phyloP scores from a whole-genome alignment of 2,329 filamentous ascomycete species.

The Botrytis fragariae region DNA sequence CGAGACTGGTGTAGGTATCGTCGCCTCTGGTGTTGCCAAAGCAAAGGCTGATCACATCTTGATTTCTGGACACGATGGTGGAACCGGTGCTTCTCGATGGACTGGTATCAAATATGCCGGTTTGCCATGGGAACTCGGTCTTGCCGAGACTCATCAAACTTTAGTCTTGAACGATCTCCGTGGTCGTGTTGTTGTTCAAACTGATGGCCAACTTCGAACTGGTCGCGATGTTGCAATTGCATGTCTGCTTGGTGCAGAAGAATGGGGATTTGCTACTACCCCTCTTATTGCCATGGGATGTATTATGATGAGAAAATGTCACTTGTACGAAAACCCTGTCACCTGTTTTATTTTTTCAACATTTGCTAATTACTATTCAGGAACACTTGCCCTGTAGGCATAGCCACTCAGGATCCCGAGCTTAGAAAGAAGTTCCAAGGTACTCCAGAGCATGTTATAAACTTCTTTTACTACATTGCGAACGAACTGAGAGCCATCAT shows the following conservation, averaged over 20 bases:
- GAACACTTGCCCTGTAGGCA: constrained; percentile 71
- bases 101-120: constrained; percentile 98
- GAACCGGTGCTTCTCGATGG: constrained; percentile 94
- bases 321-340: constrained; percentile 46
- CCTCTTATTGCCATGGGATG: constrained; percentile 96
- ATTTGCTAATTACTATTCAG: constrained; percentile 23
- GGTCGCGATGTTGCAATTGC: constrained; percentile 93
- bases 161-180: constrained; percentile 92
- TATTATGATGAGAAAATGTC: constrained; percentile 80
- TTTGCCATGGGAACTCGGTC: constrained; percentile 93
- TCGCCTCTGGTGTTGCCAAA: constrained; percentile 95
- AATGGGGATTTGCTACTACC: constrained; percentile 94
- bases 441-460: constrained; percentile 94
- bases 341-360: background rate
- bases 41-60: constrained; percentile 96
- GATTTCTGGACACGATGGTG: constrained; percentile 95
- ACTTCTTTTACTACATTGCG: constrained; percentile 91
- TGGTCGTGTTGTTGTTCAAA: constrained; percentile 93
- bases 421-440: constrained; percentile 91
- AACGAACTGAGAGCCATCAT: constrained; percentile 97
- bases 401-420: constrained; percentile 93
- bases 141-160: constrained; percentile 96
- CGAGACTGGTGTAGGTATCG: constrained; percentile 95
- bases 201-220: constrained; percentile 89
- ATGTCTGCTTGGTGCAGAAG: constrained; percentile 93